Evolutionary conservation across 1,139 yeast genomes (phyloP), one percentile per base, ranked within the genome.

Genomic region (Geotrichum candidum): DNA sequence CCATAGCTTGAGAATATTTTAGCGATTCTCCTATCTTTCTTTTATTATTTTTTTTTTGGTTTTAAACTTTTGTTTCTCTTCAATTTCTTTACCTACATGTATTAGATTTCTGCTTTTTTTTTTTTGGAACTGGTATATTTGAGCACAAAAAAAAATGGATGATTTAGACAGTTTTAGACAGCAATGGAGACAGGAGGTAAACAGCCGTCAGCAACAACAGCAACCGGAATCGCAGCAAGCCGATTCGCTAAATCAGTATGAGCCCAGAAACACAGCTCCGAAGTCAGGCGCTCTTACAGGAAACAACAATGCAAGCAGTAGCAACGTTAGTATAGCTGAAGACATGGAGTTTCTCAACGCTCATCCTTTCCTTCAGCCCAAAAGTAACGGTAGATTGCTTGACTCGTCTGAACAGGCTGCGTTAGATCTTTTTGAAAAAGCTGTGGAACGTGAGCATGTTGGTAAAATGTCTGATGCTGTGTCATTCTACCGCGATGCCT

Each of bases 381-480:
- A 41, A 41, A 41, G 18, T 15, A 5, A 41, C n/a, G 48, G 48
- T n/a, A 15, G 48, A 15, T 7, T 41, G 22, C 18, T 41, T n/a
- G 48, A 41, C 48, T n/a, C 48, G 22, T 22, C 50, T 27, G 57
- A 54, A 25, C 5, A 27, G 33, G 38, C 55, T 18, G 96, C 96
- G 1, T 74, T 90, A 54, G 76, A 77, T 33, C 73, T 82, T 33
- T 90, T 88, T 76, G 92, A 88, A 68, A 74, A 77, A 60, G 97
- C 92, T 1, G 83, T 86, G 0, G 84, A 82, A 60, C 85, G 85
- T 68, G 97, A 91, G 73, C 77, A 82, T 33, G 82, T 80, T 59
- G 97, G 97, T 0, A 78, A 84, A 64, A 80, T 91, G 83, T 80
- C 89, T 3, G 97, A 90, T 69, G 97, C 97, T 0, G 85, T 90